A percentile compares a stretch with the other conserved stretches of the same genome.
Conservation (phyloP, 1,284 basidiomycete genomes). For the Trametes polyzona region DNA sequence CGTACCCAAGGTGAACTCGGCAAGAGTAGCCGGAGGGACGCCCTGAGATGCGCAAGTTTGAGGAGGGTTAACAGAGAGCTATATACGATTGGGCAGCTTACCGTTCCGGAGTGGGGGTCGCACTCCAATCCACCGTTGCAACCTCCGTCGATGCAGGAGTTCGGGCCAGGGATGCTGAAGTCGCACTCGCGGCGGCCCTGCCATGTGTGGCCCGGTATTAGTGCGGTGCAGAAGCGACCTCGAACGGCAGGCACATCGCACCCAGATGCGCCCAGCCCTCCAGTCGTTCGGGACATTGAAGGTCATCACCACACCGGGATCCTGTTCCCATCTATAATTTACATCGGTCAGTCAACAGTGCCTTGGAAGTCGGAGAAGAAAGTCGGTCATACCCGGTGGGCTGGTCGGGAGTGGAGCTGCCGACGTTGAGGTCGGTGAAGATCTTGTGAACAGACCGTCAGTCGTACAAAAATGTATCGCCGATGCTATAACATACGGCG, state of each 20-base stretch:
- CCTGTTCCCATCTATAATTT: slow-evolving; percentile 35
- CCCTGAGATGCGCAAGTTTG: slow-evolving; percentile 30
- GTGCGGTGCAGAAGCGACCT: too few relatives aligned
- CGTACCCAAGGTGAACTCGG: slow-evolving; percentile 44
- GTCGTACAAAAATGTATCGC: too few relatives aligned
- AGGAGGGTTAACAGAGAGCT: too few relatives aligned
- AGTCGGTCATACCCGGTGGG: slow-evolving; percentile 31
- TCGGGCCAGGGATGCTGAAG: slow-evolving; percentile 44
- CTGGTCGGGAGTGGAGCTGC: slow-evolving; percentile 29
- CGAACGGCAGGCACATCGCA: too few relatives aligned
- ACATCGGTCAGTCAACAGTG: neutral
- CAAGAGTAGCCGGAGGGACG: slow-evolving; percentile 46
- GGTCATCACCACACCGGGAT: slow-evolving; percentile 29
- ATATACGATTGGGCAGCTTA: slow-evolving; percentile 5
- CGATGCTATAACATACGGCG: neutral
- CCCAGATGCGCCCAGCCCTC: slow-evolving; percentile 44
- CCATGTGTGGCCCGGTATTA: neutral
- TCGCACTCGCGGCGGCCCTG: slow-evolving; percentile 48
- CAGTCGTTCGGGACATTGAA: slow-evolving; percentile 42
- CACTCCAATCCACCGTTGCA: slow-evolving; percentile 52
- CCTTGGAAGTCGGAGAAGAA: too few relatives aligned
- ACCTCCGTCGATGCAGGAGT: slow-evolving; percentile 44
- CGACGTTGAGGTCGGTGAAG: slow-evolving; percentile 35
- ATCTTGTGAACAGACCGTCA: slow-evolving; percentile 17
- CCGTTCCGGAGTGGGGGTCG: slow-evolving; percentile 42